These are phyloP conservation scores for Botrytis porri DNA, from an alignment of 2,329 filamentous ascomycete genomes.

Conservation along the genomic window DNA sequence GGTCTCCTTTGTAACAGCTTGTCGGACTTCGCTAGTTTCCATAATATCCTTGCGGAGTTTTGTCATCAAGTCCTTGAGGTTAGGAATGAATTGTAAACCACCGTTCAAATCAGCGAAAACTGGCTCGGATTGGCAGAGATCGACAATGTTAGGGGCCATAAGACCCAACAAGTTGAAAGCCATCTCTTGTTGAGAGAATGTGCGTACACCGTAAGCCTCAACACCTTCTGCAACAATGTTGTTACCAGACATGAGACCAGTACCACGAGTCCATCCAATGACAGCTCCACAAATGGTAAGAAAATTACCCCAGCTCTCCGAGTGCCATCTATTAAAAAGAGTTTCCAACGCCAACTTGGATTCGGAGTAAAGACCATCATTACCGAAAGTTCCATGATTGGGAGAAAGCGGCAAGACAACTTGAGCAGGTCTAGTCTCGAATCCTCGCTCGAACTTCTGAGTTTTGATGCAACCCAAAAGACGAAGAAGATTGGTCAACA, in stretches of 20 bases:
- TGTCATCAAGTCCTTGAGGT: conserved; percentile 92
- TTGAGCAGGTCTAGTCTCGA: conserved; percentile 93
- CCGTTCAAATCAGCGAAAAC: conserved; percentile 98
- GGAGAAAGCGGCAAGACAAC: conserved; percentile 94
- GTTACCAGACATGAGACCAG: conserved; percentile 95
- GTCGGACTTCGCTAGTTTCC: conserved; percentile 90
- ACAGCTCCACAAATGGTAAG: conserved; percentile 97
- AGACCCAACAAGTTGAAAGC: conserved; percentile 96
- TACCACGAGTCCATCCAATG: conserved; percentile 98
- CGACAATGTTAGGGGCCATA: conserved; percentile 90
- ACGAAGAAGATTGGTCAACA: conserved; percentile 94
- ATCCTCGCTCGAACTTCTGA: conserved; percentile 82
- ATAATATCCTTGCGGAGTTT: conserved; percentile 91
- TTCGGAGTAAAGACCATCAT: conserved; percentile 96
- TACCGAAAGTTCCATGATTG: conserved; percentile 98
- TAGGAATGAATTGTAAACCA: conserved; percentile 93
- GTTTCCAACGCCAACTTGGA: conserved; percentile 97
- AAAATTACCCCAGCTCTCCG: conserved; percentile 95
- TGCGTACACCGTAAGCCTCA: conserved; percentile 93
- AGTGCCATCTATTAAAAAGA: conserved; percentile 97
- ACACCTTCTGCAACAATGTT: conserved; percentile 97
- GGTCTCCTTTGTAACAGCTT: conserved; percentile 92
- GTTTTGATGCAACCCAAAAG: conserved; percentile 87
- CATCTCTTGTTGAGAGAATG: conserved; percentile 99
- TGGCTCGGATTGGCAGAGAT: conserved; percentile 92